Base-by-base conservation (phyloP, 2,329 filamentous ascomycete genomes). In the Pestalotiopsis sp. region DNA sequence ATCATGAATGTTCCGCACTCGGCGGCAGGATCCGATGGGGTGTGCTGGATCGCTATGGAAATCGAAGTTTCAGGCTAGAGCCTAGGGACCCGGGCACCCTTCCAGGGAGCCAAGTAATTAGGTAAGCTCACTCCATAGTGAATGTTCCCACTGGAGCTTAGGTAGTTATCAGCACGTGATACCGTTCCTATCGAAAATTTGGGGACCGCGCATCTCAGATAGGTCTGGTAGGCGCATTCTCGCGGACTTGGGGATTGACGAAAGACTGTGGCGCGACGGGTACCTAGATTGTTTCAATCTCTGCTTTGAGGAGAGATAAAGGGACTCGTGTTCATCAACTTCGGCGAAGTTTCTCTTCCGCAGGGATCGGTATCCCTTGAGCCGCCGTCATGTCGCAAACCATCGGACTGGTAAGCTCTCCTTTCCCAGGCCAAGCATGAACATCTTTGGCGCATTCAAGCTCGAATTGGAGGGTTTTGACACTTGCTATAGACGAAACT, bases 401-500 rank as follows among this genome's bases (percentile, higher is more conserved):
- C 73, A 83, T 94, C 77, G 93, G 93, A 77, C 84, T 92, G 80
- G 93, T 95, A 88, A 77, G 84, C 75, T 80, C 71, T 66, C 59
- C 59, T 67, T 67, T 62, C 38, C 57, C 6, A 7, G 4, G 6
- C 31, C n/a, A 64, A 12, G 23, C n/a, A 36, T n/a, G 20, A 49
- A 20, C 61, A 25, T 25, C 17, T 59, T 36, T 36, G 31, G 31
- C 31, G 31, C 31, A 36, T 36, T 36, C 31, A 6, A 36, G 31
- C 31, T 36, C 31, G 6, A 52, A 52, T 52, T n/a, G 17, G 6
- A 3, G 20, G 9, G 3, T 20, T 52, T n/a, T n/a, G 4, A n/a
- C 17, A 52, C 45, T 6, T n/a, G 14, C 38, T 60, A 58, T 75
- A 98, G 95, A 98, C 96, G 70, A 93, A 93, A 79, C 92, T 99